Conservation (phyloP, 352 stramenopile genomes). For the Globisporangium sylvaticum region DNA sequence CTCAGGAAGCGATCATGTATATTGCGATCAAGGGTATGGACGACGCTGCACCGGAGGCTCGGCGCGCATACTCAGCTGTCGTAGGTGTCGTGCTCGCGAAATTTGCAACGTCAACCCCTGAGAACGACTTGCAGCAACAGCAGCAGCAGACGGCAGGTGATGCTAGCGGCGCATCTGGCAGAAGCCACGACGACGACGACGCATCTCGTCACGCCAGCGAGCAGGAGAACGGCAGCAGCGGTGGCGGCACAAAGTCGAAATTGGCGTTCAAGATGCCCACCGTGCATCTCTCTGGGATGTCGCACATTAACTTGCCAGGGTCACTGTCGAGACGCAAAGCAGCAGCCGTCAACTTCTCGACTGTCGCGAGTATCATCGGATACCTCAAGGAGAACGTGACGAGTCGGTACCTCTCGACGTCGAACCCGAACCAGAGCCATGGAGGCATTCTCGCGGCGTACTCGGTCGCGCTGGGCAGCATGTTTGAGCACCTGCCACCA, state of each 20-base stretch:
- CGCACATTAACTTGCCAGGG: conserved; percentile 35
- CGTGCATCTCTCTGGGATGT: conserved; percentile 60
- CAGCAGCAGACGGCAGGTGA: conserved; percentile 3
- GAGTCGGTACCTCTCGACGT: conserved; percentile 51
- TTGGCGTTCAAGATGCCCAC: conserved; percentile 62
- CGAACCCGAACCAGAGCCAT: conserved; percentile 45
- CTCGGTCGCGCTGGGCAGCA: conserved; percentile 65
- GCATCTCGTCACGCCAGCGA: conserved; percentile 16
- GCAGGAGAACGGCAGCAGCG: conserved; percentile 11
- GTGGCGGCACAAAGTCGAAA: conserved; percentile 40
- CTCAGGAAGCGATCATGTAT: conserved; percentile 67
- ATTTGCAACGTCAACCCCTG: conserved; percentile 46
- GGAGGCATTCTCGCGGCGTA: conserved; percentile 71
- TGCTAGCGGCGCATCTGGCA: conserved; percentile 7
- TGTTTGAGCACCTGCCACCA: conserved; percentile 69
- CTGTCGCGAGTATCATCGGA: conserved; percentile 63
- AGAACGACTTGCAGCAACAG: conserved; percentile 35
- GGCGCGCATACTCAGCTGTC: conserved; percentile 57
- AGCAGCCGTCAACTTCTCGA: conserved; percentile 60
- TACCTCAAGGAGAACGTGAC: conserved; percentile 78
- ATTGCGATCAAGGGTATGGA: conserved; percentile 77
- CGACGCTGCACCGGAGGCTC: conserved; percentile 55
- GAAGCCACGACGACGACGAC: conserved; percentile 27
- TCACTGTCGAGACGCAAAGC: conserved; percentile 57
- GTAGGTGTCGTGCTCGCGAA: conserved; percentile 79